These are phyloP conservation scores for Fusarium keratoplasticum DNA, from an alignment of 2,329 filamentous ascomycete genomes.

Conservation along the genomic window DNA sequence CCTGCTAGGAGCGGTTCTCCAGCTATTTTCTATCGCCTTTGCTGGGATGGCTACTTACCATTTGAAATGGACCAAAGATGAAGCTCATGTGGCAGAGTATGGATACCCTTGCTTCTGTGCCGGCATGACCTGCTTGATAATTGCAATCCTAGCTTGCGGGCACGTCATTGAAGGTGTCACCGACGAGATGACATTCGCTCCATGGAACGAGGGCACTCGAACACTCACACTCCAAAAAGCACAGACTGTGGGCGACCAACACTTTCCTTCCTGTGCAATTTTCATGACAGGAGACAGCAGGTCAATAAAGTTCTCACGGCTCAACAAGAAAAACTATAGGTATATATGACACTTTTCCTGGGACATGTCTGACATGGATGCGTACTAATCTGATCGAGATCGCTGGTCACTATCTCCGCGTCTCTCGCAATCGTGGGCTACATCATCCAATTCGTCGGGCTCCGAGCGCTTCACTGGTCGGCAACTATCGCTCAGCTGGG, in stretches of 20 bases:
- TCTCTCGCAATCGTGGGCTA: not conserved
- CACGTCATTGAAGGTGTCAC: not conserved
- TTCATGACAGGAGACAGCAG: not conserved
- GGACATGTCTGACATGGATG: no score
- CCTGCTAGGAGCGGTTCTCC: not conserved
- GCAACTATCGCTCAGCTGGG: not conserved
- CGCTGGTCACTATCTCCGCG: not conserved
- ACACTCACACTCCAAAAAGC: not conserved
- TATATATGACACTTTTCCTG: not conserved
- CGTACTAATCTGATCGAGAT: not conserved
- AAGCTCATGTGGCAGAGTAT: not conserved
- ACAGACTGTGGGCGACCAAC: not conserved
- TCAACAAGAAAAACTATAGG: not conserved
- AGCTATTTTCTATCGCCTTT: not conserved
- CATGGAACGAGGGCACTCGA: rapidly evolving
- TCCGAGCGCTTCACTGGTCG: not conserved
- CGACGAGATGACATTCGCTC: not conserved
- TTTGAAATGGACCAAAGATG: not conserved
- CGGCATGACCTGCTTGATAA: not conserved
- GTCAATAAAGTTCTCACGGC: not conserved
- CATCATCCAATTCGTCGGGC: not conserved
- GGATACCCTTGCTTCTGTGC: constrained; percentile 1
- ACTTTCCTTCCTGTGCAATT: not conserved
- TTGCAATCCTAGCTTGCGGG: not conserved
- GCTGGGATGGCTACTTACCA: not conserved